A percentile compares a stretch with the other conserved stretches of the same genome.
Conservation (phyloP, 2,329 filamentous ascomycete species). For the Arthrinium puccinioides region DNA sequence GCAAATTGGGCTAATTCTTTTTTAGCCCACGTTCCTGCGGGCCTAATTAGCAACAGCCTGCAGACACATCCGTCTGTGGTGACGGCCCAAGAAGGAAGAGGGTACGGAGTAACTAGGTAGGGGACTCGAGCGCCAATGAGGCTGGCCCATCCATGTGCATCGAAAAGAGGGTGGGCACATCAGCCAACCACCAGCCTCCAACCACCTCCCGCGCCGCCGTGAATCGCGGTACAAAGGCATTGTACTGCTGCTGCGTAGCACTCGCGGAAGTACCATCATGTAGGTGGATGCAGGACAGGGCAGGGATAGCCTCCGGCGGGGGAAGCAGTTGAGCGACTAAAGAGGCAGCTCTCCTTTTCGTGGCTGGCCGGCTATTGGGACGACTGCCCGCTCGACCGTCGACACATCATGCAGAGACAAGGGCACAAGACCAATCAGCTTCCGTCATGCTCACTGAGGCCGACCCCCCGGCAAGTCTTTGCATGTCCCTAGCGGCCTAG, state of each 20-base stretch:
- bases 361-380: constrained; percentile 27
- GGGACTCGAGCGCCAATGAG: constrained; percentile 42
- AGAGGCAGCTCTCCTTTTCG: constrained; percentile 15
- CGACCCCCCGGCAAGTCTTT: no score
- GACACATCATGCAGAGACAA: constrained; percentile 13
- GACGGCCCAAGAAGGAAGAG: neutral
- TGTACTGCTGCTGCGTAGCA: constrained; percentile 20
- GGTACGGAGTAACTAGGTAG: constrained; percentile 22
- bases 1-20: constrained; percentile 32
- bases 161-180: constrained; percentile 14
- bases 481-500: no score
- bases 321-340: constrained; percentile 15
- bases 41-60: constrained; percentile 26
- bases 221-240: constrained; percentile 21
- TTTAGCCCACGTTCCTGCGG: constrained; percentile 24
- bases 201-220: no score
- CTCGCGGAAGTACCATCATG: constrained; percentile 24
- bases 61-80: constrained; percentile 7
- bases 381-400: constrained; percentile 16
- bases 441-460: no score
- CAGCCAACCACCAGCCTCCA: constrained; percentile 23
- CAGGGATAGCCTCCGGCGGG: constrained; percentile 9
- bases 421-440: no score
- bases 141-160: constrained; percentile 20
- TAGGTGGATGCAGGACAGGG: constrained; percentile 17